phyloP scores from a whole-genome alignment of 116 monocot genomes.

The Cymodocea nodosa region DNA sequence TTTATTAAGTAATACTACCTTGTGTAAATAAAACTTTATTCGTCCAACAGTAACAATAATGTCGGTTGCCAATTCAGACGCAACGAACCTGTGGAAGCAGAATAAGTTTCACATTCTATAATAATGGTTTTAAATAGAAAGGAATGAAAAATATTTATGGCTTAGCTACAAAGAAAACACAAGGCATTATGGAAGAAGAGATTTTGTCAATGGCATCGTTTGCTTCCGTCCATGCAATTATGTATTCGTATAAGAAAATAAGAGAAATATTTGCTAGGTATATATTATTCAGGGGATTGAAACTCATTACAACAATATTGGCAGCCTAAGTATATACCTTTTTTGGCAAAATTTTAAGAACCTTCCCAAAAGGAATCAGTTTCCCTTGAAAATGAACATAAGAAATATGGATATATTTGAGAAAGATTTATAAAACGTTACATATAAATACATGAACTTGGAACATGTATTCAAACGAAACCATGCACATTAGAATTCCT shows the following conservation, averaged over 20 bases:
- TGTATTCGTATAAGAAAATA: not conserved
- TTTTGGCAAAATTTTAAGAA: too few relatives aligned
- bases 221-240: not conserved
- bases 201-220: not conserved
- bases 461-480: too few relatives aligned
- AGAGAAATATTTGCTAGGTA: not conserved
- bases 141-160: not conserved
- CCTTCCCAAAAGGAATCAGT: too few relatives aligned
- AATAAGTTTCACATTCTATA: not conserved
- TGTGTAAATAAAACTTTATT: constrained; percentile 61
- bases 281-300: not conserved
- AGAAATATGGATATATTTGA: too few relatives aligned
- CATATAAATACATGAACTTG: too few relatives aligned
- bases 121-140: not conserved
- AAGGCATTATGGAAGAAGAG: not conserved
- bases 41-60: constrained; percentile 48
- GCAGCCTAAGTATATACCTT: too few relatives aligned
- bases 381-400: too few relatives aligned
- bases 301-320: too few relatives aligned
- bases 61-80: constrained; percentile 56
- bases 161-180: not conserved
- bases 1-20: constrained; percentile 26
- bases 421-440: too few relatives aligned
- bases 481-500: too few relatives aligned
- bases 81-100: constrained; percentile 39